These are phyloP conservation scores for Cylindrotheca closterium DNA, from an alignment of 108 stramenopile genomes.

Conservation along the genomic window DNA sequence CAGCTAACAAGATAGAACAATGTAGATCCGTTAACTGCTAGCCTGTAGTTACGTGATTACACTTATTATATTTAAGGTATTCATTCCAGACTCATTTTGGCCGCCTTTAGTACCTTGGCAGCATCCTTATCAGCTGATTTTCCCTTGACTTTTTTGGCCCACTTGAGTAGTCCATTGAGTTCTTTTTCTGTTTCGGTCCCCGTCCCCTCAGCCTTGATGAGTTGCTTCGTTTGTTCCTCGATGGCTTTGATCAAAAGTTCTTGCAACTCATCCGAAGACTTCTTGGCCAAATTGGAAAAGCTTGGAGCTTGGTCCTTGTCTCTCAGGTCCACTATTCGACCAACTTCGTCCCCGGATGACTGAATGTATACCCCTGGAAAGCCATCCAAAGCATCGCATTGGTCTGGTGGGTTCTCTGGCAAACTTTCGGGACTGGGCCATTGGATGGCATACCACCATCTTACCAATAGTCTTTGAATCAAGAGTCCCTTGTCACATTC, in stretches of 20 bases:
- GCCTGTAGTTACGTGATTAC: background rate
- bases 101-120: slow-evolving; percentile 74
- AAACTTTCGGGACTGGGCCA: slow-evolving; percentile 74
- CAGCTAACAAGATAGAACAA: no score
- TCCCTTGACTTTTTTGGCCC: slow-evolving; percentile 75
- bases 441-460: slow-evolving; percentile 96
- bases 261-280: slow-evolving; percentile 65
- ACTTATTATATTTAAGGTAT: background rate
- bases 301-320: slow-evolving; percentile 54
- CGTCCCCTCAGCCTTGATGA: slow-evolving; percentile 65
- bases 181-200: slow-evolving; percentile 78
- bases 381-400: slow-evolving; percentile 90
- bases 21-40: background rate
- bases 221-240: slow-evolving; percentile 60
- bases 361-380: slow-evolving; percentile 94
- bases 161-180: slow-evolving; percentile 68
- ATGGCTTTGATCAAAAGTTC: slow-evolving; percentile 65
- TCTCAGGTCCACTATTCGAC: slow-evolving; percentile 71
- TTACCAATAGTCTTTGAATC: slow-evolving; percentile 81
- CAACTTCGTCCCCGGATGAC: slow-evolving; percentile 71
- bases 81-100: slow-evolving; percentile 22
- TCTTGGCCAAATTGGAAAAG: slow-evolving; percentile 72
- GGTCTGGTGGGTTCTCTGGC: slow-evolving; percentile 53
- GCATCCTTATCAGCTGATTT: slow-evolving; percentile 85
- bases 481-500: slow-evolving; percentile 79